Conservation (phyloP, 75 land plant genomes). For the Cryptomeria japonica region DNA sequence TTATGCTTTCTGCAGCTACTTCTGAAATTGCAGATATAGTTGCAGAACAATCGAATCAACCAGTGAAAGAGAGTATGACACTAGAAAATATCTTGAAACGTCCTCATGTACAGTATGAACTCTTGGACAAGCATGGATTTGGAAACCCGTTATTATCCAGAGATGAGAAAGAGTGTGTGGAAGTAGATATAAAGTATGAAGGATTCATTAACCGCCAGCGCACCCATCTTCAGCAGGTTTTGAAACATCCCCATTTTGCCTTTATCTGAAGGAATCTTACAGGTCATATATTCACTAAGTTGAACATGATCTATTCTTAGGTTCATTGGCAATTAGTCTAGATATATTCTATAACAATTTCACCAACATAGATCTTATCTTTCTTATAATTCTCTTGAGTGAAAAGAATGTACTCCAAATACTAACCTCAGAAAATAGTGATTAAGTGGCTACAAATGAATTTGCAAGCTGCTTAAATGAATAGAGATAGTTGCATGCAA, state of each 20-base stretch:
- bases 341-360: too few species aligned
- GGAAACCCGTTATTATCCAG: slow-evolving; percentile 62
- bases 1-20: slow-evolving; percentile 30
- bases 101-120: slow-evolving; percentile 75
- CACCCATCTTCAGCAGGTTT: slow-evolving; percentile 79
- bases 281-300: neutral
- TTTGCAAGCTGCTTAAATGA: too few species aligned
- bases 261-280: neutral
- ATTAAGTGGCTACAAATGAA: too few species aligned
- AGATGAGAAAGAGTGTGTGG: slow-evolving; percentile 88
- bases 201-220: slow-evolving; percentile 89
- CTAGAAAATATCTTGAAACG: slow-evolving; percentile 79
- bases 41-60: slow-evolving; percentile 68
- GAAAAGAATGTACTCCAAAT: too few species aligned
- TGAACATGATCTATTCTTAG: neutral
- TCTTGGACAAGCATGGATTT: slow-evolving; percentile 82
- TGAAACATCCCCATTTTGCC: neutral
- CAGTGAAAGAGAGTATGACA: slow-evolving; percentile 52
- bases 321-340: neutral
- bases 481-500: too few species aligned
- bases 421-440: too few species aligned
- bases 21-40: slow-evolving; percentile 75
- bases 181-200: slow-evolving; percentile 93
- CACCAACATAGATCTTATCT: too few species aligned
- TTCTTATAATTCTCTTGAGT: too few species aligned